These are phyloP conservation scores for Akanthomyces muscarius DNA, from an alignment of 2,329 filamentous ascomycete species.

Conservation along the genomic window DNA sequence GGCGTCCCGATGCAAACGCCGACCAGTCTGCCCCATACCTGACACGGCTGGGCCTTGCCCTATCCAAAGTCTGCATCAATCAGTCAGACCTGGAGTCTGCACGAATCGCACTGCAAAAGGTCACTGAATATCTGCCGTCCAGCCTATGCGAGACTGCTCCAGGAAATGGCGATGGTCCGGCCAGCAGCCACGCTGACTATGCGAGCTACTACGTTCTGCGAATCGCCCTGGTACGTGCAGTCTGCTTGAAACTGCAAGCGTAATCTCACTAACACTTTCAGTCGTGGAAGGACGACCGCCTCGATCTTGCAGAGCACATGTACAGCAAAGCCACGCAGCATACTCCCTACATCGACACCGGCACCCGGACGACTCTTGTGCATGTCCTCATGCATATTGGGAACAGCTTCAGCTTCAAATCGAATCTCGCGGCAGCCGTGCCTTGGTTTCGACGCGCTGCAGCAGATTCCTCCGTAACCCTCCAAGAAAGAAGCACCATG, in stretches of 20 bases:
- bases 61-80: constrained; percentile 52
- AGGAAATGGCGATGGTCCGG: not conserved
- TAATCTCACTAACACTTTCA: constrained; percentile 29
- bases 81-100: constrained; percentile 53
- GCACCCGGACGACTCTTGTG: not conserved
- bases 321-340: constrained; percentile 52
- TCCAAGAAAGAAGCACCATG: not conserved
- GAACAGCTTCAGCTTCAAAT: not conserved
- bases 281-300: constrained; percentile 69
- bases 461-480: not conserved
- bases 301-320: constrained; percentile 76
- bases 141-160: too few species aligned
- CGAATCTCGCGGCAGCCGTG: not conserved
- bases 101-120: constrained; percentile 58
- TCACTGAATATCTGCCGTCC: constrained; percentile 48
- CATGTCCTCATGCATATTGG: constrained; percentile 1
- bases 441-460: constrained; percentile 8
- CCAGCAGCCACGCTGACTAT: not conserved
- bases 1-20: not conserved
- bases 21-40: constrained; percentile 42
- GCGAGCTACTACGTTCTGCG: constrained; percentile 39
- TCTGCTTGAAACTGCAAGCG: too few species aligned
- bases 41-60: constrained; percentile 63
- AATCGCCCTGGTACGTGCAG: constrained; percentile 56
- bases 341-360: not conserved